Conservation (phyloP, 768 basidiomycete genomes). For the Brasilioporus rufonigricans region DNA sequence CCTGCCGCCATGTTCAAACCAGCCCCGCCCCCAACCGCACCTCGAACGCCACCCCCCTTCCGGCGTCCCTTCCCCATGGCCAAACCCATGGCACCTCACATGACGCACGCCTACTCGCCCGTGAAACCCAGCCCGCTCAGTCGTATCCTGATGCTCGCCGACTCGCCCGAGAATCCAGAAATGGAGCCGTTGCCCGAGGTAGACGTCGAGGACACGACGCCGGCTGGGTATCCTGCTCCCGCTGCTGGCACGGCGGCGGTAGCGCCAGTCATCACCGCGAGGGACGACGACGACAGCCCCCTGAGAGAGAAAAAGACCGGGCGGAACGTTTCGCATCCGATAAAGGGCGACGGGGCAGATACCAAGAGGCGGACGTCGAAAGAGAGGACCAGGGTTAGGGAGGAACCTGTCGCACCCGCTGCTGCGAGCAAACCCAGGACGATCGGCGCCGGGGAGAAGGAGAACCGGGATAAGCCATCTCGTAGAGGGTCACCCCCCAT, state of each 20-base stretch:
- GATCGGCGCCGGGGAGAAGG: slow-evolving; percentile 32
- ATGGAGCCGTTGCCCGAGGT: not conserved
- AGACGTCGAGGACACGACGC: slow-evolving; percentile 22
- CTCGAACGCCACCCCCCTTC: slow-evolving; percentile 22
- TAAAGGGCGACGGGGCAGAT: slow-evolving; percentile 10
- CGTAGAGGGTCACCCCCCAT: slow-evolving; percentile 26
- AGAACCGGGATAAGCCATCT: slow-evolving; percentile 36
- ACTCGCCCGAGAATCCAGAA: slow-evolving; percentile 51
- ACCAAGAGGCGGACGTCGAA: slow-evolving; percentile 34
- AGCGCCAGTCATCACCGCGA: not conserved
- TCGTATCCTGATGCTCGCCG: slow-evolving; percentile 68
- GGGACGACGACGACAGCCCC: slow-evolving; percentile 48
- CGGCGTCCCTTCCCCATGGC: slow-evolving; percentile 64
- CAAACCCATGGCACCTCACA: slow-evolving; percentile 64
- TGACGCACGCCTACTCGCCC: slow-evolving; percentile 82
- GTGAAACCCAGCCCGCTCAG: slow-evolving; percentile 78
- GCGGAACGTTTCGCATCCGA: slow-evolving; percentile 25
- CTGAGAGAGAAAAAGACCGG: slow-evolving; percentile 48
- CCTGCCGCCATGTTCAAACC: slow-evolving; percentile 6
- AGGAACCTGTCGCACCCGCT: slow-evolving; percentile 13
- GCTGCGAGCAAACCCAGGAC: slow-evolving; percentile 29
- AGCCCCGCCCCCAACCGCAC: not conserved
- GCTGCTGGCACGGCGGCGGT: not conserved
- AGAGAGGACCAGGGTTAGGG: slow-evolving; percentile 41
- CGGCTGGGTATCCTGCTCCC: slow-evolving; percentile 24